phyloP scores from a whole-genome alignment of 2,329 filamentous ascomycete species.

The Scedosporium dehoogii region DNA sequence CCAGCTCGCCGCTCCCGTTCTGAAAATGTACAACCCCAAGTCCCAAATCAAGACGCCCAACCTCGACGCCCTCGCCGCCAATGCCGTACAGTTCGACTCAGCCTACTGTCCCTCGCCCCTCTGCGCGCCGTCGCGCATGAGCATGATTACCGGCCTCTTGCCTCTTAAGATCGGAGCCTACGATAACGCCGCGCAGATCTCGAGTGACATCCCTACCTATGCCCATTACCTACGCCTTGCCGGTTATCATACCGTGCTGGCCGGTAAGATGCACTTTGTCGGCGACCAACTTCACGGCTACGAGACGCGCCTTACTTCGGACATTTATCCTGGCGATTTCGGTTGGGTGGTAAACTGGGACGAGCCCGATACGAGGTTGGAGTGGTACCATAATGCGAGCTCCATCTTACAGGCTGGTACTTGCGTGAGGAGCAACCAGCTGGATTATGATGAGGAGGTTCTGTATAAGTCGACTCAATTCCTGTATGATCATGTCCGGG shows the following conservation, averaged over 20 bases:
- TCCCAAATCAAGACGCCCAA: slow-evolving; percentile 91
- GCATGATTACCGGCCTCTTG: slow-evolving; percentile 85
- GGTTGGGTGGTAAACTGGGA: slow-evolving; percentile 97
- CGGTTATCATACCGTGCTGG: slow-evolving; percentile 82
- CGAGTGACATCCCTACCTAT: slow-evolving; percentile 79
- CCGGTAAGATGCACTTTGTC: slow-evolving; percentile 96
- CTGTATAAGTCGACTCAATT: slow-evolving; percentile 88
- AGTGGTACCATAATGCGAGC: slow-evolving; percentile 96
- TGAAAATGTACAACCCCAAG: slow-evolving; percentile 83
- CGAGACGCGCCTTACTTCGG: slow-evolving; percentile 82
- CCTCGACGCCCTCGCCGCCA: slow-evolving; percentile 70
- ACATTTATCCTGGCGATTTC: slow-evolving; percentile 91
- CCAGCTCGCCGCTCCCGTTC: slow-evolving; percentile 79
- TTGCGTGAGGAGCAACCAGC: slow-evolving; percentile 85
- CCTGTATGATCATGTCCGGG: slow-evolving; percentile 81
- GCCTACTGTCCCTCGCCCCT: slow-evolving; percentile 92
- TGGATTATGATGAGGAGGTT: slow-evolving; percentile 94
- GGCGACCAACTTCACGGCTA: slow-evolving; percentile 93
- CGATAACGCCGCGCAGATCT: slow-evolving; percentile 81
- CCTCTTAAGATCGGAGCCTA: slow-evolving; percentile 87
- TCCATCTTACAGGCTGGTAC: slow-evolving; percentile 84
- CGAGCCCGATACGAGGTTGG: slow-evolving; percentile 70
- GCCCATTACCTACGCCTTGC: slow-evolving; percentile 79
- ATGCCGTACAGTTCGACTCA: slow-evolving; percentile 82
- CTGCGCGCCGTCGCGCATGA: slow-evolving; percentile 86